Percentiles rank a stretch among this genome's conserved stretches.
Conservation (phyloP, 345 rosid genomes). For the Ricinus communis region DNA sequence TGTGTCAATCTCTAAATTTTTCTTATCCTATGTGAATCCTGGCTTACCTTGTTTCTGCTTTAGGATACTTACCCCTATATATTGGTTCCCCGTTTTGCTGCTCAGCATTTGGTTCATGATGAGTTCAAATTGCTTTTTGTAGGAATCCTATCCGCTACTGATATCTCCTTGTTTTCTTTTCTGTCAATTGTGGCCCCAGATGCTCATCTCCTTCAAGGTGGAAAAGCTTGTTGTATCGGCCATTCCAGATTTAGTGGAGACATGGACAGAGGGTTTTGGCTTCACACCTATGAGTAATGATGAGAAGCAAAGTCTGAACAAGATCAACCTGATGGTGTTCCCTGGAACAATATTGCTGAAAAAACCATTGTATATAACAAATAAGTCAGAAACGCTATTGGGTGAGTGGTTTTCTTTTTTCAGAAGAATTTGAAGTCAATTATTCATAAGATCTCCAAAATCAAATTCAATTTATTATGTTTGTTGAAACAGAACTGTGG, state of each 20-base stretch:
- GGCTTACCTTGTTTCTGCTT: neutral
- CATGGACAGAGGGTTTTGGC: slow-evolving; percentile 88
- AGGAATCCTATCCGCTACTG: neutral
- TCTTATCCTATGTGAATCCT: neutral
- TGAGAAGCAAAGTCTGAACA: slow-evolving; percentile 57
- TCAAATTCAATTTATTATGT: too few species aligned
- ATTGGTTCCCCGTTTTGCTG: neutral
- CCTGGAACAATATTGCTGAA: slow-evolving; percentile 74
- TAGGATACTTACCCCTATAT: neutral
- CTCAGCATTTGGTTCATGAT: neutral
- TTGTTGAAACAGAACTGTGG: too few species aligned
- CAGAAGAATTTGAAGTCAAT: too few species aligned
- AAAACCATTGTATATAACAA: slow-evolving; percentile 44
- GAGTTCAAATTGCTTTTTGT: neutral
- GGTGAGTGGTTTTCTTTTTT: slow-evolving; percentile 32
- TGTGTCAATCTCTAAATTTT: too few species aligned
- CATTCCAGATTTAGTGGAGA: slow-evolving; percentile 73
- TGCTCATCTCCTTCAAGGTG: slow-evolving; percentile 72
- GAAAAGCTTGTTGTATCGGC: slow-evolving; percentile 87
- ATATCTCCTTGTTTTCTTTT: neutral
- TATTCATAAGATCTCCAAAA: too few species aligned
- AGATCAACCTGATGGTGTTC: slow-evolving; percentile 79
- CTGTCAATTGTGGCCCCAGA: slow-evolving; percentile 42
- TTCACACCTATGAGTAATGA: slow-evolving; percentile 53
- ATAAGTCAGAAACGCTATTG: slow-evolving; percentile 27